These are phyloP conservation scores for Mycena pura DNA, from an alignment of 768 basidiomycete species.

Conservation along the genomic window DNA sequence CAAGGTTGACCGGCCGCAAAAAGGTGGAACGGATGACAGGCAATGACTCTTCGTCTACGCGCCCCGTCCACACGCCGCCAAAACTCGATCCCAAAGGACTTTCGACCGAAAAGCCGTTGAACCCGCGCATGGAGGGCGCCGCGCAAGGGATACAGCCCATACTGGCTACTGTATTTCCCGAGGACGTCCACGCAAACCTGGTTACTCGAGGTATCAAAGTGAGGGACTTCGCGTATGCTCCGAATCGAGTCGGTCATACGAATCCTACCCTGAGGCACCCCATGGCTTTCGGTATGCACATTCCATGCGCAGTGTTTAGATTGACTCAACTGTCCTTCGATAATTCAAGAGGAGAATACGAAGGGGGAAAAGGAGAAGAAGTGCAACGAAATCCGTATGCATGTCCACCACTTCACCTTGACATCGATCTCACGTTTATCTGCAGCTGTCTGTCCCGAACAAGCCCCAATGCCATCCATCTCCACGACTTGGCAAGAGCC, in stretches of 20 bases:
- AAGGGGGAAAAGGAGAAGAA: neutral
- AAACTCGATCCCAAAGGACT: neutral
- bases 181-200: slow-evolving; percentile 14
- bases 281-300: slow-evolving; percentile 4
- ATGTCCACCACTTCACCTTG: neutral
- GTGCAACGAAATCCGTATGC: neutral
- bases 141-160: too few relatives aligned
- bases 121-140: too few relatives aligned
- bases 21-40: neutral
- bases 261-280: slow-evolving; percentile 1
- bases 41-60: too few relatives aligned
- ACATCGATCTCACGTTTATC: neutral
- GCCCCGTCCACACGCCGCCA: neutral
- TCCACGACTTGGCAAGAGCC: slow-evolving; percentile 9
- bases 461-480: slow-evolving; percentile 19
- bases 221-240: slow-evolving; percentile 25
- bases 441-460: neutral
- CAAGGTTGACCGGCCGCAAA: slow-evolving; percentile 12
- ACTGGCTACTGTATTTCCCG: neutral
- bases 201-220: slow-evolving; percentile 19
- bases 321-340: neutral
- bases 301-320: neutral
- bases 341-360: neutral
- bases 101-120: too few relatives aligned
- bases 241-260: neutral